These are phyloP conservation scores for Nothopassalora personata DNA, from an alignment of 2,329 filamentous ascomycete genomes.

Conservation along the genomic window DNA sequence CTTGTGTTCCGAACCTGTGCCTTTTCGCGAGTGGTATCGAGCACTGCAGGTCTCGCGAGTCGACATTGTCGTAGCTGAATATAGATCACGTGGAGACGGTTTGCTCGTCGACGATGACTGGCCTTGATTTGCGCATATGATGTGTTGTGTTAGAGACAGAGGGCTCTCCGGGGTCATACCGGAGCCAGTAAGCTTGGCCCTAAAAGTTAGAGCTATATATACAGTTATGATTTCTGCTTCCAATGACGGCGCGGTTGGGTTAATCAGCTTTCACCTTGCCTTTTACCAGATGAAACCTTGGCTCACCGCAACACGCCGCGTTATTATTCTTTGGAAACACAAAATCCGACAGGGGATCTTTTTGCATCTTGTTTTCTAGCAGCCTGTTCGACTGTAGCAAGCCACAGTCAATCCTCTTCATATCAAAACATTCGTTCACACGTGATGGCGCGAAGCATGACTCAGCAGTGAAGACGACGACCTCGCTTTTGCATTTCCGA, in stretches of 20 bases:
- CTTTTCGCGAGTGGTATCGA: no score
- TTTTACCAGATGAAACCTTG: constrained; percentile 34
- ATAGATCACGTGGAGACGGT: no score
- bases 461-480: not conserved
- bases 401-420: not conserved
- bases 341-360: no score
- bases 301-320: constrained; percentile 26
- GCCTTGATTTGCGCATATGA: no score
- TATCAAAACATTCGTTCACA: not conserved
- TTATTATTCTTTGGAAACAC: constrained; percentile 29
- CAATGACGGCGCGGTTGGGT: constrained; percentile 28
- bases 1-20: no score
- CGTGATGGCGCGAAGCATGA: not conserved
- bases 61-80: no score
- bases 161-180: no score
- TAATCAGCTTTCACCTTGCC: constrained; percentile 33
- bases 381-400: not conserved
- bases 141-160: no score
- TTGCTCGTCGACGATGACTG: no score
- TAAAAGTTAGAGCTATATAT: not conserved
- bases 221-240: no score
- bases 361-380: constrained; percentile 9
- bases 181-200: no score
- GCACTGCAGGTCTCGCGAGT: no score
- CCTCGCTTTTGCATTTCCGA: not conserved